Evolutionary conservation across 495 filamentous ascomycete species (phyloP), one percentile per base, ranked within the genome.

Genomic region (Glutinoglossum americanum): DNA sequence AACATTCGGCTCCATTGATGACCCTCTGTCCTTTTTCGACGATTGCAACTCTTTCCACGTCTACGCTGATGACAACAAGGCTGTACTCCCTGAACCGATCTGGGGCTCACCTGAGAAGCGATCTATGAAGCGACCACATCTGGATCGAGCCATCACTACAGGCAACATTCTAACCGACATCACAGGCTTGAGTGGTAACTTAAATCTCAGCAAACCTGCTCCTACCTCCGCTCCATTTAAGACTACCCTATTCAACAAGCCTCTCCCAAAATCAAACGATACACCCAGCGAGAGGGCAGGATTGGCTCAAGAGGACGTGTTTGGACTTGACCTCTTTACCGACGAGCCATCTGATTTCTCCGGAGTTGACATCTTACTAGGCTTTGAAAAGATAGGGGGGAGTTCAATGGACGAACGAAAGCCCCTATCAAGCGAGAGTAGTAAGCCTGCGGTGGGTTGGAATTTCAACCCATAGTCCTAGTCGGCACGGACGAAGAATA

Each of bases 331-430:
- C 7, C 72, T 76, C 60, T 67, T 79, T 26, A 70, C 72, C 6
- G 74, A 87, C 45, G 79, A 80, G 54, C 65, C 73, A 3, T 72
- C 72, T 33, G 84, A 85, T 55, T 76, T 80, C 23, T 73, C 79
- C 33, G 84, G 82, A 0, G 74, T 93, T 49, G 89, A 95, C 68
- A 81, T 97, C 57, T 74, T 89, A 55, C 84, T 88, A 65, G 88
- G 87, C 7, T 94, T 95, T 63, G 82, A 87, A 67, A 88, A 87
- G 68, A 95, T 94, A 68, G 87, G 87, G 57, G 80, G 73, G 3
- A 57, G 67, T 49, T 66, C 59, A 49, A 71, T 70, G 55, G 66
- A 72, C 6, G 66, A 68, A 26, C 37, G 35, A 7, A 41, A 35
- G 11, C 10, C 21, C 15, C 55, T 32, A 6, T 37, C 6, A 13